Evolutionary conservation across 164 flowering plant genomes (phyloP).

Genomic region (Warburgia ugandensis): DNA sequence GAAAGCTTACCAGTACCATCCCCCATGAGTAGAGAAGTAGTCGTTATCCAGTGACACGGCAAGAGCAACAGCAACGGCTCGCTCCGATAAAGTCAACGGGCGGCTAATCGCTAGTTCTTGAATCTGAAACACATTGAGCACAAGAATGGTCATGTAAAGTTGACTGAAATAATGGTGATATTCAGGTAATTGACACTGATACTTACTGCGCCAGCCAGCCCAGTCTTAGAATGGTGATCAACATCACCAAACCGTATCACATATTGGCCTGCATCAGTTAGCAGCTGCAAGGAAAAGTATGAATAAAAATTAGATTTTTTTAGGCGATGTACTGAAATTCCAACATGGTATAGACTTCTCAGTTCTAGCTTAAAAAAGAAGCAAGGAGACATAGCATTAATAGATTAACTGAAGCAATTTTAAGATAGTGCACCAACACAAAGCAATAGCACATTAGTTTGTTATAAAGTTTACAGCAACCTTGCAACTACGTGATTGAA

Average conservation of each 20-base stretch:
- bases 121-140: conserved; percentile 36
- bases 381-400: too few species aligned
- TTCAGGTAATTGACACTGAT: background rate
- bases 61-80: conserved; percentile 89
- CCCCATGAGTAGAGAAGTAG: conserved; percentile 91
- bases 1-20: too few species aligned
- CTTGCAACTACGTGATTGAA: too few species aligned
- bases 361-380: too few species aligned
- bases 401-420: too few species aligned
- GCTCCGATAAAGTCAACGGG: conserved; percentile 76
- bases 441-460: too few species aligned
- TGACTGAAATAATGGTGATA: background rate
- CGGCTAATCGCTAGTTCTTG: conserved; percentile 64
- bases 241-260: conserved; percentile 84
- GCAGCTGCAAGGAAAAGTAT: conserved; percentile 42
- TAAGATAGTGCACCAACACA: too few species aligned
- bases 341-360: too few species aligned
- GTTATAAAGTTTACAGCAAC: too few species aligned
- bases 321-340: too few species aligned
- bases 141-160: background rate
- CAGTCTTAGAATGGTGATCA: conserved; percentile 36
- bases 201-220: conserved; percentile 40
- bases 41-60: conserved; percentile 94
- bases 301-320: background rate
- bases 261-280: conserved; percentile 99